phyloP scores from a whole-genome alignment of 805 yeast species.

The Spathaspora gorwiae region DNA sequence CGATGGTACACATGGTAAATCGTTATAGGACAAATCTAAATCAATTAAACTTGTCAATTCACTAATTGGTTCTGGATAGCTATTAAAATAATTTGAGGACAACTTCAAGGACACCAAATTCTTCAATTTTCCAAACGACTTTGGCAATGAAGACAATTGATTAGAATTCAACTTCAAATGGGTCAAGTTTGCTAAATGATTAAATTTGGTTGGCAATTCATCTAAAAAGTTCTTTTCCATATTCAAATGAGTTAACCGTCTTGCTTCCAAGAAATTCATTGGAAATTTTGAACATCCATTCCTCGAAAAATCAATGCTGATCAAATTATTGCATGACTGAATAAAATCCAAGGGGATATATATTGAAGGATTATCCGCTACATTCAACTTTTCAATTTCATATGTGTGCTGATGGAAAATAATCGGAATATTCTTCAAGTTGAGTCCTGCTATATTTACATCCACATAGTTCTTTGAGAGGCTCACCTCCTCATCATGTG shows the following conservation, averaged over 20 bases:
- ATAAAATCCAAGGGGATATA: slow-evolving; percentile 80
- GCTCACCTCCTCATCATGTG: slow-evolving; percentile 66
- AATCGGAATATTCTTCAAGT: slow-evolving; percentile 80
- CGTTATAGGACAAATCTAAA: slow-evolving; percentile 80
- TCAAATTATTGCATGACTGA: slow-evolving; percentile 71
- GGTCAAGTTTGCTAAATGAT: slow-evolving; percentile 50
- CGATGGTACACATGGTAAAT: slow-evolving; percentile 56
- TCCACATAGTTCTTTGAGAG: slow-evolving; percentile 63
- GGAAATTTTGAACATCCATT: slow-evolving; percentile 78
- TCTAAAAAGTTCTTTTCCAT: slow-evolving; percentile 75
- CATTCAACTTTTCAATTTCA: slow-evolving; percentile 76
- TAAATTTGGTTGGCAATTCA: slow-evolving; percentile 53
- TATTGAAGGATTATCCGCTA: slow-evolving; percentile 82
- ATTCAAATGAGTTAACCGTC: slow-evolving; percentile 61
- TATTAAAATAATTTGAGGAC: slow-evolving; percentile 67
- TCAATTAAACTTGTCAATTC: slow-evolving; percentile 55
- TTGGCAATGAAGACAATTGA: slow-evolving; percentile 60
- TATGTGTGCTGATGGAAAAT: slow-evolving; percentile 74
- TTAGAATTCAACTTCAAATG: slow-evolving; percentile 71
- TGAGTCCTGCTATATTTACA: slow-evolving; percentile 68
- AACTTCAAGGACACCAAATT: slow-evolving; percentile 61
- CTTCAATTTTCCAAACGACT: slow-evolving; percentile 50
- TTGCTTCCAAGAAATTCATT: slow-evolving; percentile 62
- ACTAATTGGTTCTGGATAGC: slow-evolving; percentile 63
- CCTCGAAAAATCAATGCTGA: slow-evolving; percentile 61